Percentiles rank a stretch among this genome's conserved stretches.
phyloP scores from a whole-genome alignment of 106 monocot species.

The Platanthera guangdongensis region DNA sequence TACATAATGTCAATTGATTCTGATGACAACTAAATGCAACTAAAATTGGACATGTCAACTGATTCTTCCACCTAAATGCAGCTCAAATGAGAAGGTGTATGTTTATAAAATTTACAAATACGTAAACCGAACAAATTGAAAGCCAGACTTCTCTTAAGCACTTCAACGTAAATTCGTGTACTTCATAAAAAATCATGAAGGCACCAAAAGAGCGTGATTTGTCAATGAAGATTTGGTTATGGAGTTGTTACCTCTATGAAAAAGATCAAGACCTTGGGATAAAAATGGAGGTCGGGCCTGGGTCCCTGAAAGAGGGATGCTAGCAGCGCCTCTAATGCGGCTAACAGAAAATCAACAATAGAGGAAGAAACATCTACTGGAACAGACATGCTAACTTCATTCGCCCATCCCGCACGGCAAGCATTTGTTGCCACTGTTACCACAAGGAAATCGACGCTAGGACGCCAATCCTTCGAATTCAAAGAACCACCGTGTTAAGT shows the following conservation, averaged over 20 bases:
- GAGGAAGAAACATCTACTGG: slow-evolving; percentile 17
- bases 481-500: slow-evolving; percentile 70
- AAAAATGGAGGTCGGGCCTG: slow-evolving; percentile 53
- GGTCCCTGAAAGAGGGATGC: slow-evolving; percentile 63
- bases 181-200: too few relatives aligned
- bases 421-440: slow-evolving; percentile 55
- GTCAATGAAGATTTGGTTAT: neutral
- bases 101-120: too few relatives aligned
- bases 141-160: too few relatives aligned
- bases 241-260: slow-evolving; percentile 52
- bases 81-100: too few relatives aligned
- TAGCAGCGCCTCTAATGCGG: slow-evolving; percentile 56
- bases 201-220: neutral
- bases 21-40: too few relatives aligned
- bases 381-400: slow-evolving; percentile 12
- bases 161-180: too few relatives aligned
- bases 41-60: too few relatives aligned
- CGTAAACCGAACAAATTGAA: too few relatives aligned
- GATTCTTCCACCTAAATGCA: too few relatives aligned
- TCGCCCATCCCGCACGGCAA: slow-evolving; percentile 29
- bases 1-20: too few relatives aligned
- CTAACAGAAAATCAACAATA: slow-evolving; percentile 48
- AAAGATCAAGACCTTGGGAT: slow-evolving; percentile 74
- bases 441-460: slow-evolving; percentile 54
- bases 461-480: slow-evolving; percentile 52